Evolutionary conservation across 208 protist species (phyloP), one percentile per base, ranked within the genome.

Genomic region (Vickermania ingenoplastis): DNA sequence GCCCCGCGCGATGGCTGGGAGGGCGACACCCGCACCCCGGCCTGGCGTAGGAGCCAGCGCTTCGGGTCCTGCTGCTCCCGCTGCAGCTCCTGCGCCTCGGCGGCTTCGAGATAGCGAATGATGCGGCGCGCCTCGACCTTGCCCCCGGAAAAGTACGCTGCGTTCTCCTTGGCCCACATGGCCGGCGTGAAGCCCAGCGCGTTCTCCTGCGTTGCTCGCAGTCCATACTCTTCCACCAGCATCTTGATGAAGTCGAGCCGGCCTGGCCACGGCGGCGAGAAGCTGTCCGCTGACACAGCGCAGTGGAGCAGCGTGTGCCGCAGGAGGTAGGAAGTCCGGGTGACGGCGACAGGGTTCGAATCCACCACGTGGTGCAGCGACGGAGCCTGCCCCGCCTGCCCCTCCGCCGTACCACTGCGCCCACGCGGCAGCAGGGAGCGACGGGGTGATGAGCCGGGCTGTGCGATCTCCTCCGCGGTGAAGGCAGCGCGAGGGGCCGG

Each of bases 181-280:
- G 63, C 55, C 23, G 71, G 71, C 27, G 76, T 82, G 50, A 63
- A 73, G 30, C 71, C 71, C 52, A 72, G 70, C 3, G 59, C 21
- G 49, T 82, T 71, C 62, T 65, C 58, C 49, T 63, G 31, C 3
- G 53, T 54, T 2, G 61, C 57, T 13, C 59, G 17, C 13, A 65
- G 13, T 22, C 22, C 22, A 52, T 75, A 55, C 26, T 59, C 22
- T 26, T 51, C 57, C 14, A 79, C 27, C 24, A 82, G 52, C 45
- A 56, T 17, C 31, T 67, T 48, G 4, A 82, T 53, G 59, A 78
- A 69, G 2, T 52, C n/a, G 2, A 66, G 22, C 1, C 76, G 61
- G n/a, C 54, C 50, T 26, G 63, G 56, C 71, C 76, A 82, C n/a
- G 1, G 5, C 29, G 76, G 55, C 7, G 71, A 69, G 24, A 53